phyloP scores from a whole-genome alignment of 2,329 filamentous ascomycete genomes.

The Triangularia verruculosa region DNA sequence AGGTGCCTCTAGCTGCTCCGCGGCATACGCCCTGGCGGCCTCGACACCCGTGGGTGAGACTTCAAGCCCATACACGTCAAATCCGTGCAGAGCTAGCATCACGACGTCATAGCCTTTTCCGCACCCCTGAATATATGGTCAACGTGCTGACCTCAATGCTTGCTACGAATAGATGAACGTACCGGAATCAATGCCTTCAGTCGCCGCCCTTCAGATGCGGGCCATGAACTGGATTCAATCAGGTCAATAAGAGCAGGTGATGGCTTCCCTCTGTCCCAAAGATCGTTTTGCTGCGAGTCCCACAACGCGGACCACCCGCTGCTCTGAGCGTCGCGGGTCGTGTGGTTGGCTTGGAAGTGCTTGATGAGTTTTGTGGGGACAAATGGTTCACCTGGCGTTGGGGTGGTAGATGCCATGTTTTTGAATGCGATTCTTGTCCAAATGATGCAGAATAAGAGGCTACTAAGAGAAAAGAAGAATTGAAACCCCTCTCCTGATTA shows the following conservation, averaged over 20 bases:
- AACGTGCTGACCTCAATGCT: too few species aligned
- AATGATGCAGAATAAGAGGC: neutral
- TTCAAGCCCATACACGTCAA: conserved; percentile 60
- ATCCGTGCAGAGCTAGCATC: conserved; percentile 58
- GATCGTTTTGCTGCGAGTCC: conserved; percentile 3
- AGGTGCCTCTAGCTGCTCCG: conserved; percentile 2
- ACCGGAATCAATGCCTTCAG: neutral
- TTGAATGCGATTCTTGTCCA: neutral
- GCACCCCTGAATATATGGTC: neutral
- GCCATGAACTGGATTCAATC: neutral
- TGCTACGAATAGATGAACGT: neutral
- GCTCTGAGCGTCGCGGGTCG: neutral
- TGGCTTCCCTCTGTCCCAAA: conserved; percentile 3
- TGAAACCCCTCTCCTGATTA: neutral
- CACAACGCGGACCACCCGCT: neutral
- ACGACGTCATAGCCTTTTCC: conserved; percentile 46
- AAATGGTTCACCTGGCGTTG: neutral
- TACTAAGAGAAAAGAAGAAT: neutral
- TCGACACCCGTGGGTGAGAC: conserved; percentile 37
- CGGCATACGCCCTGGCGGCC: conserved; percentile 23
- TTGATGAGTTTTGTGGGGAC: conserved; percentile 1
- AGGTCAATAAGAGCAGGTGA: conserved; percentile 1
- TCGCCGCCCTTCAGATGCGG: neutral
- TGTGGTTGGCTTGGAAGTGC: neutral
- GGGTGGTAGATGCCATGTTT: neutral